Evolutionary conservation across 306 rosid genomes (phyloP), one percentile per base, ranked within the genome.

Genomic region (Clitoria ternatea): DNA sequence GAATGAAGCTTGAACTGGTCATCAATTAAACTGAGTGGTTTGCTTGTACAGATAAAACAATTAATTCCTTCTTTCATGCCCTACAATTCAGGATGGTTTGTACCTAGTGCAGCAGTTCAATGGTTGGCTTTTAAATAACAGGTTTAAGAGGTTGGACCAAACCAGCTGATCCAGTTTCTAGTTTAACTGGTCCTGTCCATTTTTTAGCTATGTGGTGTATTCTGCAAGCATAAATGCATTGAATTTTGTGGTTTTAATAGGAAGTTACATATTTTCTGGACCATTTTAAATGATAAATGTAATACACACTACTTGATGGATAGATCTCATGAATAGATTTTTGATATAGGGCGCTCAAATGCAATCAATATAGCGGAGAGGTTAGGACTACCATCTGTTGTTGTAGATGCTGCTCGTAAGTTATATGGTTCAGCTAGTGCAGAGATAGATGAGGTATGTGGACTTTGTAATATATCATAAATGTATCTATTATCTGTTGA

Each of bases 291-390:
- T 61, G 27, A 45, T 27, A n/a, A 39, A 13, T 26, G 11, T 8
- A 62, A 44, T 49, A 23, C 10, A 30, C 64, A 36, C 33, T 9
- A 4, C 15, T 26, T 72, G 18, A 56, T 18, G 22, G 42, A 26
- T 55, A 39, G 24, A 69, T 61, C 61, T 79, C 23, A 18, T 55
- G 22, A 39, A 48, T 40, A 66, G 35, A 9, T 62, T 78, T 54
- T 76, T 43, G 20, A 59, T 79, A 75, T 72, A 90, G 97, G 97
- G 61, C 96, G 97, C 68, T 94, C 98, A 40, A 90, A 94, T 83
- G 98, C 97, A 64, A 87, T 94, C 59, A 90, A 87, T 63, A 86
- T 87, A 74, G 95, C 97, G 6, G 96, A 90, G 87, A 91, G 92
- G 86, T 85, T 94, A 79, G 92, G 96, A 67, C 79, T 91, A 53